phyloP scores from a whole-genome alignment of 345 rosid species.

The Anacardium occidentale region DNA sequence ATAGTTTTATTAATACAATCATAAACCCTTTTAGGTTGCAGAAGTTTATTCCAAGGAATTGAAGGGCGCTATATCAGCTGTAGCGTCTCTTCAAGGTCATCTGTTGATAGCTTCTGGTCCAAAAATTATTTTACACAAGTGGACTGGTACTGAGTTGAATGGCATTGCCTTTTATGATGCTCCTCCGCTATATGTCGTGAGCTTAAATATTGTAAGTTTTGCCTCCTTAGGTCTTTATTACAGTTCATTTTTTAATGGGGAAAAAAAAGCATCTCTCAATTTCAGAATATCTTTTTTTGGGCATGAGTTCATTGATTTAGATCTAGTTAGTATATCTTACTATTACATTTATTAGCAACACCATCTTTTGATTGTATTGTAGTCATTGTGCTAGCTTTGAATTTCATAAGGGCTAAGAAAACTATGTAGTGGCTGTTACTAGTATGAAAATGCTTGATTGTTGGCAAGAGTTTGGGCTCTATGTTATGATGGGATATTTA shows the following conservation, averaged over 20 bases:
- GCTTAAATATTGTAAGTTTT: conserved; percentile 86
- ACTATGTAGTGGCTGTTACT: not conserved
- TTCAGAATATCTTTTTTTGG: not conserved
- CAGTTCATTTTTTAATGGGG: not conserved
- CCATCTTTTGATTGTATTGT: not conserved
- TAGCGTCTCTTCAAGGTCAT: conserved; percentile 97
- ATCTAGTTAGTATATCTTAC: not conserved
- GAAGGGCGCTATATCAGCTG: conserved; percentile 97
- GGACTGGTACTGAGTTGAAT: conserved; percentile 88
- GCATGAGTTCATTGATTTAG: not conserved
- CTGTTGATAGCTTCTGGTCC: conserved; percentile 96
- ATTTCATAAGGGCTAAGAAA: not conserved
- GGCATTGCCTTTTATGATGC: conserved; percentile 93
- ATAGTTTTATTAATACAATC: not conserved
- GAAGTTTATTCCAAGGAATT: conserved; percentile 94
- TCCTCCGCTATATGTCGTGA: conserved; percentile 91
- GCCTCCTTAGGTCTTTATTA: conserved; percentile 7
- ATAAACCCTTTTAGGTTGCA: conserved; percentile 50
- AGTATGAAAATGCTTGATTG: not conserved
- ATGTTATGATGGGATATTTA: no score
- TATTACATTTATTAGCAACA: not conserved
- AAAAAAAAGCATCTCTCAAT: not conserved
- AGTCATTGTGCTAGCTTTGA: not conserved
- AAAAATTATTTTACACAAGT: conserved; percentile 83
- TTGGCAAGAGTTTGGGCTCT: not conserved